Evolutionary conservation across 352 stramenopile species (phyloP).

Genomic region (Phytophthora sp.): DNA sequence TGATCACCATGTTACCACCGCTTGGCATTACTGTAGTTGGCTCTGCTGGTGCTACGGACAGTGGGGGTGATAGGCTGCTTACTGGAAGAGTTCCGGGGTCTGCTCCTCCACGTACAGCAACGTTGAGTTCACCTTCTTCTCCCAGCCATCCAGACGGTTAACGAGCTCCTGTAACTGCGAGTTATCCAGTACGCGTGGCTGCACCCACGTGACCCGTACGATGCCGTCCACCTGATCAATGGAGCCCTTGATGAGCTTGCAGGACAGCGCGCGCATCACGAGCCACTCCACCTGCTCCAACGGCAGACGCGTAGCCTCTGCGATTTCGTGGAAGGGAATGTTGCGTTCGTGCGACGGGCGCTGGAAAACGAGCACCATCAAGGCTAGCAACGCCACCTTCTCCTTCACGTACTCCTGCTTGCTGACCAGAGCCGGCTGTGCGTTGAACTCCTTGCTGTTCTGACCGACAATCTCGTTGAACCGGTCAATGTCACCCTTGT

Average conservation of each 20-base stretch:
- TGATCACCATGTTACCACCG: conserved; percentile 12
- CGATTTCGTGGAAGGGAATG: conserved; percentile 95
- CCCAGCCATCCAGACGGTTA: conserved; percentile 70
- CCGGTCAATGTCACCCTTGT: conserved; percentile 95
- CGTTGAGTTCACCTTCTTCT: conserved; percentile 86
- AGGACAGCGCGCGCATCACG: conserved; percentile 97
- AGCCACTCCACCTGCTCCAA: conserved; percentile 97
- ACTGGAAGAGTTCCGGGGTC: conserved; percentile 88
- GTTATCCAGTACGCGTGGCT: conserved; percentile 87
- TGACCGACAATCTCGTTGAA: conserved; percentile 90
- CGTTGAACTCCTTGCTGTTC: conserved; percentile 83
- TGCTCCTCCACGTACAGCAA: conserved; percentile 88
- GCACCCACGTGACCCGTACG: conserved; percentile 96
- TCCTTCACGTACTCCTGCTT: conserved; percentile 96
- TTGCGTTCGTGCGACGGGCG: conserved; percentile 93
- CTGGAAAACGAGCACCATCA: conserved; percentile 98
- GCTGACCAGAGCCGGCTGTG: conserved; percentile 93
- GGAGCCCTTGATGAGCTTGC: conserved; percentile 95
- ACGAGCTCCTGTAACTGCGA: conserved; percentile 82
- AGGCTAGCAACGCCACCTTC: conserved; percentile 97
- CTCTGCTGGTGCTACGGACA: conserved; percentile 5
- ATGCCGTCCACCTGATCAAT: conserved; percentile 94
- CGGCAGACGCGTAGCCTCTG: conserved; percentile 82
- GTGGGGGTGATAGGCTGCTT: conserved; percentile 14
- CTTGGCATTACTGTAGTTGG: conserved; percentile 11